Evolutionary conservation across 139 green algal species (phyloP), one percentile per base, ranked within the genome.

Genomic region (Chlorella sp.): DNA sequence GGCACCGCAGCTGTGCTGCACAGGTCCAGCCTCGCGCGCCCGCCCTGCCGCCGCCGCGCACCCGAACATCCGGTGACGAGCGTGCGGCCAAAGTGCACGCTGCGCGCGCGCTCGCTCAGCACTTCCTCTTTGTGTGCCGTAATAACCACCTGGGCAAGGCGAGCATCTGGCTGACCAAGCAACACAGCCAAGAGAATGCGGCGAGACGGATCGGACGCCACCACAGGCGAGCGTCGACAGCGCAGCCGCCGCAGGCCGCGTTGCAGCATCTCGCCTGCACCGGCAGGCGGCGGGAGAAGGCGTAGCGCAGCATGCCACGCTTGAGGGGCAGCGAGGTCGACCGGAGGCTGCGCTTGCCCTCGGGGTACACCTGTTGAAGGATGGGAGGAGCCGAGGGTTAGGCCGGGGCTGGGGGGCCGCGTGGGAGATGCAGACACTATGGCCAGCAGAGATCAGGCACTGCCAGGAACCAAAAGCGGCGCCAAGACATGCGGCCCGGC

Each of bases 231-330:
- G 53, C 53, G 23, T n/a, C 53, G 53, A n/a, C 53, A 61, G 53
- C 53, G 35, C 27, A 25, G 15, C 19, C 15, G 53, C 53, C 19
- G 14, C 53, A 2, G 53, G 27, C 53, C 31, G 53, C 12, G 53
- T 36, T 6, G 53, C 53, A 33, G 53, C 53, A 21, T 8, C 71
- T 14, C 33, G 42, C 72, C 85, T 97, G 93, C 50, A 96, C 84
- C 2, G 90, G 87, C 60, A 95, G 68, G 66, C 89, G 88, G n/a
- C 92, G 73, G 63, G 83, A 84, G 84, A 90, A 92, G 0, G 87
- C 89, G 79, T 94, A 98, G 56, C 90, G 80, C 58, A 98, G 86
- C 91, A 98, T 97, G 58, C 94, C 94, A 23, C 92, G 83, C 82
- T 97, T 96, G 43, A 98, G 81, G 0, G 93, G 90, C 72, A 97